Evolutionary conservation across 2,329 filamentous ascomycete species (phyloP).

Genomic region (Trichoderma gracile): DNA sequence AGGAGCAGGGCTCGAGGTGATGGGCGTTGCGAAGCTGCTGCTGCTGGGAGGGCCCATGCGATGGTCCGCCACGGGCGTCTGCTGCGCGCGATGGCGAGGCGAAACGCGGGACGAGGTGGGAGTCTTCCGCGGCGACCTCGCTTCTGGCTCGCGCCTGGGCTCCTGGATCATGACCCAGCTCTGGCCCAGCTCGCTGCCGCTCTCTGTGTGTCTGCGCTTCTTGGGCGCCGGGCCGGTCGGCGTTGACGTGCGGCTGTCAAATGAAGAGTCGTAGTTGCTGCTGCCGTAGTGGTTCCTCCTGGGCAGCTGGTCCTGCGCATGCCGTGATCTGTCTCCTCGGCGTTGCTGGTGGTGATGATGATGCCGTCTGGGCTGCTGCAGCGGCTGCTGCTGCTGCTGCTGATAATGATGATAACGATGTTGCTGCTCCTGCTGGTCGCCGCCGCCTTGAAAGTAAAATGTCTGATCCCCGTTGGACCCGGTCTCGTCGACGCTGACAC

Average conservation of each 20-base stretch:
- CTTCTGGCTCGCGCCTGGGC: conserved; percentile 30
- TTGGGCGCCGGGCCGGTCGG: conserved; percentile 52
- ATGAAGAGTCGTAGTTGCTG: conserved; percentile 32
- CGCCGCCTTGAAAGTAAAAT: conserved; percentile 38
- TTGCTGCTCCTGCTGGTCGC: not conserved
- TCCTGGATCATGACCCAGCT: conserved; percentile 72
- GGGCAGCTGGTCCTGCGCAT: not conserved
- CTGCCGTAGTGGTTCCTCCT: conserved; percentile 2
- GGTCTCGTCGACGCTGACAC: conserved; percentile 29
- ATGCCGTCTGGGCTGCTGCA: no score
- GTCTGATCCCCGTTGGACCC: conserved; percentile 30
- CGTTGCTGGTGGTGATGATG: not conserved
- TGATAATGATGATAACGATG: not conserved
- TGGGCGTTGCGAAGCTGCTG: conserved; percentile 10
- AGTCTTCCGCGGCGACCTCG: conserved; percentile 34
- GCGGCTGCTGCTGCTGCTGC: no score
- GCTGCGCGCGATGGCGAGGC: conserved; percentile 38
- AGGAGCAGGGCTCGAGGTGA: conserved; percentile 13
- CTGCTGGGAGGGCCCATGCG: conserved; percentile 45
- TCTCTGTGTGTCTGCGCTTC: conserved; percentile 57
- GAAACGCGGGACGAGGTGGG: conserved; percentile 30
- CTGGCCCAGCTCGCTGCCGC: conserved; percentile 58
- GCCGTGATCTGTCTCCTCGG: conserved; percentile 8
- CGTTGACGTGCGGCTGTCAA: conserved; percentile 42
- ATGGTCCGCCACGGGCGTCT: conserved; percentile 38